Base-by-base conservation (phyloP, 768 basidiomycete genomes). In the Royoungia palumana region DNA sequence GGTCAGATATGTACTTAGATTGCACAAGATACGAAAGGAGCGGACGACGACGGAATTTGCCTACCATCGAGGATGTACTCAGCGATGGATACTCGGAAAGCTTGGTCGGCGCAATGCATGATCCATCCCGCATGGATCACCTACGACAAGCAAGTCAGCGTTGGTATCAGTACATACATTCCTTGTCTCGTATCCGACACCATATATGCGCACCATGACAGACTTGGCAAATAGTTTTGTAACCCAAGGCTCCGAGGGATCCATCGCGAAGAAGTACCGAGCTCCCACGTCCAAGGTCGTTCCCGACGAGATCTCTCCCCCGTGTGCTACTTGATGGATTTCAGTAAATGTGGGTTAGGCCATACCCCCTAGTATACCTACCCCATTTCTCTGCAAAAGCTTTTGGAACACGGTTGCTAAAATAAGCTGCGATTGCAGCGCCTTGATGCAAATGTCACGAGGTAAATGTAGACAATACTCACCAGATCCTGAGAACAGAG, bases 41-140 rank as follows among this genome's bases (percentile, higher is more conserved):
- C 19, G 2, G 19, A 35, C 21, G 19, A 45, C 45, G 19, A 35
- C 20, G 35, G 41, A 37, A 35, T 51, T 38, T 14, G 46, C 63
- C 24, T 58, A 67, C 67, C 67, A 17, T 67, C 66, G 21, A 67
- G 63, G 27, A 67, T 49, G 37, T 67, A 67, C 30, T 54, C 40
- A 45, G 59, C 14, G n/a, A 69, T 53, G 14, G 65, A 58, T 30
- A 63, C 61, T 17, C 30, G 49, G 37, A 67, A 69, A 0, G 44
- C 51, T 28, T 56, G 44, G 8, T 63, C 53, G 47, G 63, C 42
- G 46, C 67, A 67, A 42, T 67, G 63, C 24, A 41, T 30, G 40
- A 67, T 67, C 66, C 66, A 67, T 4, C 57, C 61, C 11, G 46
- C 67, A 37, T 67, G 67, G 17, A 67, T 55, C 12, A 67, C 66